Evolutionary conservation across 2,329 filamentous ascomycete genomes (phyloP), one percentile per base, ranked within the genome.

Genomic region (Aspergillus sp.): DNA sequence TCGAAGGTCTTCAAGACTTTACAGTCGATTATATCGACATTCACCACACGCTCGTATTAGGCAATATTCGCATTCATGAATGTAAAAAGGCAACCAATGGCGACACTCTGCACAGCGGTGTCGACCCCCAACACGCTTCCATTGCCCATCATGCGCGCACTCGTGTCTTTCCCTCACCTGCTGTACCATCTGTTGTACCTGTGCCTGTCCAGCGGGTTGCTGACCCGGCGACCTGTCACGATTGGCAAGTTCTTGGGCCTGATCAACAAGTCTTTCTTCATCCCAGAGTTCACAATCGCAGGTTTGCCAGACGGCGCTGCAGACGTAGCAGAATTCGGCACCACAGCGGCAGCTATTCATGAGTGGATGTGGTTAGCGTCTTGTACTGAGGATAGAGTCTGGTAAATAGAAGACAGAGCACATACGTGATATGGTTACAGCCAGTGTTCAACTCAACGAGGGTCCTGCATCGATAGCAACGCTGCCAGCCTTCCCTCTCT

Each of bases 401-500:
- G 19, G 19, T 19, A 19, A 19, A 19, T 19, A 19, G 19, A n/a
- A n/a, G n/a, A n/a, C 19, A 19, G 19, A 19, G 19, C 19, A 40
- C 59, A 44, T 59, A 68, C 61, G 49, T 60, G 39, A 67, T 67
- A 42, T 67, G 61, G 36, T 63, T 59, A 46, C 64, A 67, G 5
- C 61, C 65, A 5, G 40, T 42, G 6, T 41, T 43, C 11, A 67
- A 45, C 44, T 66, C 62, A 11, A 67, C 50, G 10, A 66, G 76
- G 33, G 78, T 74, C 50, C 77, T 80, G 68, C 90, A 95, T 49
- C 75, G 82, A 60, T 82, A 83, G 63, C 88, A 95, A 37, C 81
- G 75, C 62, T 88, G 83, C 83, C 85, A 90, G 26, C 85, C 85
- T 41, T 83, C 73, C 27, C 82, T 72, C 52, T 82, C 80, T 6